phyloP scores from a whole-genome alignment of 352 stramenopile species.

The Globisporangium echinulatum region DNA sequence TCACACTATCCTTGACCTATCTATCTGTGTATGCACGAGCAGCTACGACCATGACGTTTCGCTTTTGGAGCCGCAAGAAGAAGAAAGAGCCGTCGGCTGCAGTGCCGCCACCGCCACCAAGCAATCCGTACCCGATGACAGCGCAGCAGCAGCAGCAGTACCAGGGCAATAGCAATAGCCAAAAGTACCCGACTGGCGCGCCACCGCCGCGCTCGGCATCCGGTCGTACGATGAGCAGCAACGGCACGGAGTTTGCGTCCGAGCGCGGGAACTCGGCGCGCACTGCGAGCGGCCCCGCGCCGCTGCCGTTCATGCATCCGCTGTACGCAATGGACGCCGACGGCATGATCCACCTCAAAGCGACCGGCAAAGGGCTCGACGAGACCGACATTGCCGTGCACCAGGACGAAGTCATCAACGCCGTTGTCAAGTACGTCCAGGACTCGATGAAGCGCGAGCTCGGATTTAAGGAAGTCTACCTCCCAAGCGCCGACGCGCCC shows the following conservation, averaged over 20 bases:
- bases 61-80: slow-evolving; percentile 77
- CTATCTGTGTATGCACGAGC: neutral
- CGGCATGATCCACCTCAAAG: slow-evolving; percentile 83
- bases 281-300: slow-evolving; percentile 10
- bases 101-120: neutral
- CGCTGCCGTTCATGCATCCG: slow-evolving; percentile 66
- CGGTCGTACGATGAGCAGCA: slow-evolving; percentile 41
- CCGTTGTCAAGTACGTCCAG: slow-evolving; percentile 81
- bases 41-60: slow-evolving; percentile 47
- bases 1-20: neutral
- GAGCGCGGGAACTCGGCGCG: slow-evolving; percentile 3
- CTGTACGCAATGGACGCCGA: slow-evolving; percentile 81
- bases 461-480: slow-evolving; percentile 70
- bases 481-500: slow-evolving; percentile 56
- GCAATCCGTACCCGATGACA: slow-evolving; percentile 3
- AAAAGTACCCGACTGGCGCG: slow-evolving; percentile 32
- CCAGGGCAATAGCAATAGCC: slow-evolving; percentile 8
- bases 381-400: slow-evolving; percentile 83
- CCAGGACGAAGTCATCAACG: slow-evolving; percentile 85
- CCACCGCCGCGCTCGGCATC: slow-evolving; percentile 35
- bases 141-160: neutral
- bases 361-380: slow-evolving; percentile 73
- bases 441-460: slow-evolving; percentile 79
- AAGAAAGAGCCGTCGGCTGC: slow-evolving; percentile 24
- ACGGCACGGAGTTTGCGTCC: slow-evolving; percentile 15